Evolutionary conservation across 139 green algal species (phyloP).

Genomic region (Diplosphaera chodatii): DNA sequence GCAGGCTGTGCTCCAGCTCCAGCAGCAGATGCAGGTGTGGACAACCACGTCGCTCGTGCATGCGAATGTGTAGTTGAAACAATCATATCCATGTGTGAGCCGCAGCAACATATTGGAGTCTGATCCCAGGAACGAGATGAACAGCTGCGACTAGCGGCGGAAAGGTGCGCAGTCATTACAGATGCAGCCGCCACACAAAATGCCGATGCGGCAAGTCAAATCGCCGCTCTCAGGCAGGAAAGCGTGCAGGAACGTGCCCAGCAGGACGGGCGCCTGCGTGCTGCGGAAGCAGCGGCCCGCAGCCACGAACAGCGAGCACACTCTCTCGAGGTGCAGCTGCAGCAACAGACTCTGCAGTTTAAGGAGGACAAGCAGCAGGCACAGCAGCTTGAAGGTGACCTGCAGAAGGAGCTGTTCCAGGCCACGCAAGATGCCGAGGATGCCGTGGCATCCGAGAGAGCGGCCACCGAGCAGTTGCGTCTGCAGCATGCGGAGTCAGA

Average conservation of each 20-base stretch:
- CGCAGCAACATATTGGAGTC: too few species aligned
- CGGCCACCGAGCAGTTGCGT: too few species aligned
- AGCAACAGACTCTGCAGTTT: background rate
- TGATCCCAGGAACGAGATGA: background rate
- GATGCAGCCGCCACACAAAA: too few species aligned
- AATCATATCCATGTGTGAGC: too few species aligned
- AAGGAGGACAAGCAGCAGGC: background rate
- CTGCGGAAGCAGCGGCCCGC: background rate
- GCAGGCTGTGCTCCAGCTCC: background rate
- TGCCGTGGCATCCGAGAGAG: too few species aligned
- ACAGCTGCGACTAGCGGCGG: background rate
- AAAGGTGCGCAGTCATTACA: background rate
- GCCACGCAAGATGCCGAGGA: too few species aligned
- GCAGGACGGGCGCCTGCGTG: too few species aligned
- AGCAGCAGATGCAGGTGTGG: background rate
- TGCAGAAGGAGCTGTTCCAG: background rate
- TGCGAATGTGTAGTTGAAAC: too few species aligned
- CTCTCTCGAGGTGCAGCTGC: background rate
- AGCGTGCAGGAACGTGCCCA: background rate
- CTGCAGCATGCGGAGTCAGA: too few species aligned
- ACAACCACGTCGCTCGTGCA: too few species aligned
- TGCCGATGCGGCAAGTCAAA: background rate
- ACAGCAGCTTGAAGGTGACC: background rate
- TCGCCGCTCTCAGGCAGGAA: background rate
- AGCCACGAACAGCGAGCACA: background rate